Evolutionary conservation across 2,329 filamentous ascomycete species (phyloP).

Genomic region (Ophiostoma populinum): DNA sequence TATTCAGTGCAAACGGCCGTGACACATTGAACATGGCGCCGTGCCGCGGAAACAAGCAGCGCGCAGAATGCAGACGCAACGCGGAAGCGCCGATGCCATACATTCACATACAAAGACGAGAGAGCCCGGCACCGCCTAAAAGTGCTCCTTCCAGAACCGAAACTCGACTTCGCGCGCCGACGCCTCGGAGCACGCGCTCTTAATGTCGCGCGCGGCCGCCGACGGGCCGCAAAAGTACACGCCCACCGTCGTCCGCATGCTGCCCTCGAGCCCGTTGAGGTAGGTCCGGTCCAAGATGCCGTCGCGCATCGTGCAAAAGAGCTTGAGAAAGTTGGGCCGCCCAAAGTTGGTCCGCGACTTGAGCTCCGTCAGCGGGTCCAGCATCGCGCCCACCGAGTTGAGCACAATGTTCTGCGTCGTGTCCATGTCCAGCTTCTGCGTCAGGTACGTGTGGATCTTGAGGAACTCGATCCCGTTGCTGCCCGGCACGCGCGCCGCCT

Average conservation of each 20-base stretch:
- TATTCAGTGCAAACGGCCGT: too few species aligned
- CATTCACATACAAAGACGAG: too few species aligned
- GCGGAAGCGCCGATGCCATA: too few species aligned
- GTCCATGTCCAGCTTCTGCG: constrained; percentile 79
- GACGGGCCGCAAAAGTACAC: constrained; percentile 97
- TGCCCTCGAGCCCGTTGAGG: constrained; percentile 62
- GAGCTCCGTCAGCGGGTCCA: constrained; percentile 85
- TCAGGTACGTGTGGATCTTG: constrained; percentile 95
- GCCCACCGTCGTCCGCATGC: constrained; percentile 68
- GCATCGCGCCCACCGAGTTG: constrained; percentile 75
- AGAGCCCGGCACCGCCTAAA: constrained; percentile 30
- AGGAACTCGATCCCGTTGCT: constrained; percentile 67
- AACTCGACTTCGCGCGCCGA: constrained; percentile 70
- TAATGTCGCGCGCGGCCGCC: constrained; percentile 63
- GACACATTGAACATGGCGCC: too few species aligned
- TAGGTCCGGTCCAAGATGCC: constrained; percentile 78
- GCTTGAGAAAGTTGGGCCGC: constrained; percentile 67
- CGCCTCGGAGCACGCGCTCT: constrained; percentile 57
- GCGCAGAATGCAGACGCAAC: too few species aligned
- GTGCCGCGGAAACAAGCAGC: too few species aligned
- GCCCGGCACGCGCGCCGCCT: constrained; percentile 48
- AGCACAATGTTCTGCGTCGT: constrained; percentile 93
- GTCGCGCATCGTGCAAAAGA: constrained; percentile 73
- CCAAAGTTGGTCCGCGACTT: constrained; percentile 86
- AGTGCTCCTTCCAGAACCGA: constrained; percentile 98